Evolutionary conservation across 2,329 filamentous ascomycete genomes (phyloP).

Genomic region (Epichloe festucae): DNA sequence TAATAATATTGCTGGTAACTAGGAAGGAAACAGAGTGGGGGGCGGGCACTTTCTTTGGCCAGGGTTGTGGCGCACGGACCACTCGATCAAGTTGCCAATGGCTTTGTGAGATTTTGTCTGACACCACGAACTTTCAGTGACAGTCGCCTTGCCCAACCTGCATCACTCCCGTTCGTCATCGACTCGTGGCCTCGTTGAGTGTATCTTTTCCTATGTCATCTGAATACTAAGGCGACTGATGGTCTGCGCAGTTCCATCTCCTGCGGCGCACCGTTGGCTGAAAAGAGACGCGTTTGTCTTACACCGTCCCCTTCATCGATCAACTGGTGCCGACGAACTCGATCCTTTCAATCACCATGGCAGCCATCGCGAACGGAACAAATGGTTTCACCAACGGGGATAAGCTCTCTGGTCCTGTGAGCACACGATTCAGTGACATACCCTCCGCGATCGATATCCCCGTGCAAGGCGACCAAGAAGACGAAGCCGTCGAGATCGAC

Average conservation of each 20-base stretch:
- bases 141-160: background rate
- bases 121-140: background rate
- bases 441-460: slow-evolving; percentile 54
- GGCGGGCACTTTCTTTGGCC: background rate
- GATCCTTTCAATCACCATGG: slow-evolving; percentile 23
- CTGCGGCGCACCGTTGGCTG: slow-evolving; percentile 19
- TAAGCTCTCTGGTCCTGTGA: slow-evolving; percentile 23
- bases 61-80: background rate
- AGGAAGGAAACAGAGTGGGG: background rate
- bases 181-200: background rate
- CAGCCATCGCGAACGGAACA: slow-evolving; percentile 29
- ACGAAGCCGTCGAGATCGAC: slow-evolving; percentile 80
- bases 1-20: too few relatives aligned
- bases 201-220: slow-evolving; percentile 15
- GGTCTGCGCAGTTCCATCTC: slow-evolving; percentile 15
- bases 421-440: slow-evolving; percentile 51
- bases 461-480: slow-evolving; percentile 49
- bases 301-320: background rate
- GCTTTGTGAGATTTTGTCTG: background rate
- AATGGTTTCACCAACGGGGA: slow-evolving; percentile 31
- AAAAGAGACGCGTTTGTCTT: slow-evolving; percentile 17
- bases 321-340: background rate
- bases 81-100: background rate
- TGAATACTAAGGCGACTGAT: slow-evolving; percentile 14
- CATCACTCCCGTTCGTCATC: background rate